These are phyloP conservation scores for Galerina marginata DNA, from an alignment of 768 basidiomycete genomes.

Conservation along the genomic window DNA sequence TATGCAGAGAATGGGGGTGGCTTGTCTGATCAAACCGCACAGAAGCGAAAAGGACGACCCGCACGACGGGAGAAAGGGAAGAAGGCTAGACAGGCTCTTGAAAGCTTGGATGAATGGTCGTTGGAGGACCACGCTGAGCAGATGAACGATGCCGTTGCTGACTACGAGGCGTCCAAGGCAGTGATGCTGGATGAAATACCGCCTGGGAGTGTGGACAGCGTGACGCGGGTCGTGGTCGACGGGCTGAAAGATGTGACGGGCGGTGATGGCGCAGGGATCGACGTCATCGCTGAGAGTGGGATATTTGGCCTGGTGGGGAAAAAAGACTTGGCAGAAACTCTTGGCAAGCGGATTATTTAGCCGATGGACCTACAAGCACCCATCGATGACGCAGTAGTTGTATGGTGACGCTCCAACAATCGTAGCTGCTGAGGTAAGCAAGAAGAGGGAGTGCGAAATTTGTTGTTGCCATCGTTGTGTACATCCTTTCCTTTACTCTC, in stretches of 20 bases:
- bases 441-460: conserved; percentile 18
- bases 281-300: background rate
- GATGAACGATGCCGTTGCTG: conserved; percentile 18
- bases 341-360: no score
- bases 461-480: conserved; percentile 14
- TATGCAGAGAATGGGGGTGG: conserved; percentile 48
- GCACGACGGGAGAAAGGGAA: conserved; percentile 63
- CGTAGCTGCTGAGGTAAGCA: conserved; percentile 22
- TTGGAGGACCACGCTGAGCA: conserved; percentile 30
- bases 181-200: conserved; percentile 36
- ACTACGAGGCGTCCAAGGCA: conserved; percentile 51
- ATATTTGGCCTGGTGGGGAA: background rate
- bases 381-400: background rate
- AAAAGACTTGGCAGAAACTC: no score
- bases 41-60: conserved; percentile 68
- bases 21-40: conserved; percentile 26
- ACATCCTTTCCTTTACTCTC: conserved; percentile 21
- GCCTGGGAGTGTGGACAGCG: conserved; percentile 46
- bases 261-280: conserved; percentile 28
- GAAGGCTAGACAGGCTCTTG: conserved; percentile 56
- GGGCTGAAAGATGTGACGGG: conserved; percentile 31
- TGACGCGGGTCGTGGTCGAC: conserved; percentile 53
- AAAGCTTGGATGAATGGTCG: conserved; percentile 55
- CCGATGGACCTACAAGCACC: background rate
- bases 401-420: no score